Conservation (phyloP, 2,329 filamentous ascomycete genomes). For the Thielaviopsis ethacetica region DNA sequence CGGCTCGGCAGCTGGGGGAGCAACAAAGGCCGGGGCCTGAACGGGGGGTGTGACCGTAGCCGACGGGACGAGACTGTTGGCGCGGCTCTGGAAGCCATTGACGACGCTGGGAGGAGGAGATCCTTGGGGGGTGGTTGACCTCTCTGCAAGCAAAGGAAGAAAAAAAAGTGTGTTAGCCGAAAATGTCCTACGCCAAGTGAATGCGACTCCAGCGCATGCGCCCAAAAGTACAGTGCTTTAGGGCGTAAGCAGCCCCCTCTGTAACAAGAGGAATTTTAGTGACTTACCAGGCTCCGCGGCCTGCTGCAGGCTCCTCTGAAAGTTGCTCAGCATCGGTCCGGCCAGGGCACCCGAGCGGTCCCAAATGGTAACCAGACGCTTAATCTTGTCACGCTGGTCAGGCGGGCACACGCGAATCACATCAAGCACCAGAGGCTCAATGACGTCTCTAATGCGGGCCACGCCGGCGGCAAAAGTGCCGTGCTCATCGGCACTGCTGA, state of each 20-base stretch:
- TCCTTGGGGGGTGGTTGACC: constrained; percentile 56
- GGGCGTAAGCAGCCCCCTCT: background rate
- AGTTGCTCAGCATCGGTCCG: constrained; percentile 55
- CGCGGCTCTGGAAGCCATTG: constrained; percentile 21
- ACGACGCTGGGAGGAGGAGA: constrained; percentile 35
- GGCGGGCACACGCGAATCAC: constrained; percentile 75
- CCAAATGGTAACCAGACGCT: constrained; percentile 93
- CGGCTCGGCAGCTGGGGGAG: constrained; percentile 17
- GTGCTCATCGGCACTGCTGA: constrained; percentile 57
- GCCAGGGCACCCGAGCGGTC: constrained; percentile 91
- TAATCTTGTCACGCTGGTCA: constrained; percentile 94
- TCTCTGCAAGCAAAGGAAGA: constrained; percentile 27
- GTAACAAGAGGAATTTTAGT: background rate
- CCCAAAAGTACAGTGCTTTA: background rate
- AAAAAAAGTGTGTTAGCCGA: constrained; percentile 1
- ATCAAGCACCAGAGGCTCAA: constrained; percentile 90
- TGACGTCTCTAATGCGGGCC: constrained; percentile 87
- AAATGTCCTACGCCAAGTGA: background rate
- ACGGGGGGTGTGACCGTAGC: constrained; percentile 21
- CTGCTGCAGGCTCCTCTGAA: constrained; percentile 64
- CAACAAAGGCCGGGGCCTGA: constrained; percentile 14
- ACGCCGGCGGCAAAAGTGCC: constrained; percentile 92
- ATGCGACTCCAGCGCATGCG: background rate
- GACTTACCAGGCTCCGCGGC: constrained; percentile 48
- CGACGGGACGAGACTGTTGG: constrained; percentile 13